phyloP scores from a whole-genome alignment of 176 grass and related monocot genomes.

The Thinopyrum elongatum region DNA sequence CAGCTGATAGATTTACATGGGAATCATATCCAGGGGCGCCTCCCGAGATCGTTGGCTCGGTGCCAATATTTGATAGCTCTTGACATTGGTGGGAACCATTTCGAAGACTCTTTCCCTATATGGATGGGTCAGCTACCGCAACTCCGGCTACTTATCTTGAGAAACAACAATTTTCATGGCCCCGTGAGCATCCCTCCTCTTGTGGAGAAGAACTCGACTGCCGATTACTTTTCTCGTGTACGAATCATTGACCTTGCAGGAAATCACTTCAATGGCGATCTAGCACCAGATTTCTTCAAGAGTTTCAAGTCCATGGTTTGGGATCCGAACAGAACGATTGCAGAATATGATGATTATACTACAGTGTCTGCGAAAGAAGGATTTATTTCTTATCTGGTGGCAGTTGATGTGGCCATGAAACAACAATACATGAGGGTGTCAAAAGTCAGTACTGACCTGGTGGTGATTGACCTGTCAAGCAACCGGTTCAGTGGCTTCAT shows the following conservation, averaged over 20 bases:
- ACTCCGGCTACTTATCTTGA: not conserved
- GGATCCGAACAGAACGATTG: not conserved
- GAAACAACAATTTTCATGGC: slow-evolving; percentile 19
- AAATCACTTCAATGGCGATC: slow-evolving; percentile 2
- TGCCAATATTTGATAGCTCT: not conserved
- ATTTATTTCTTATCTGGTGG: not conserved
- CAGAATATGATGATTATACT: too few relatives aligned
- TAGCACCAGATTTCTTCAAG: slow-evolving; percentile 6
- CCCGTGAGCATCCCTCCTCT: not conserved
- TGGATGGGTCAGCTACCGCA: not conserved
- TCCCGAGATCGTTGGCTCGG: slow-evolving; percentile 18
- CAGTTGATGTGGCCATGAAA: not conserved
- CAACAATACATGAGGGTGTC: not conserved
- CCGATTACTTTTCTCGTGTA: not conserved
- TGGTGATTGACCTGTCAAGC: slow-evolving; percentile 5
- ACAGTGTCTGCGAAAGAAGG: too few relatives aligned
- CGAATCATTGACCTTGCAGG: slow-evolving; percentile 29
- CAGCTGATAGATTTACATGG: not conserved
- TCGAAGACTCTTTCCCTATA: not conserved
- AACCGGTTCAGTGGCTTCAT: slow-evolving; percentile 24
- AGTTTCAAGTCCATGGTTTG: slow-evolving; percentile 16
- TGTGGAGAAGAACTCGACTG: not conserved
- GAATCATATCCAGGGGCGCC: not conserved
- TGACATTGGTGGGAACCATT: not conserved
- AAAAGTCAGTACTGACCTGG: not conserved